Evolutionary conservation across 495 filamentous ascomycete species (phyloP), one percentile per base, ranked within the genome.

Genomic region (Daldinia decipiens): DNA sequence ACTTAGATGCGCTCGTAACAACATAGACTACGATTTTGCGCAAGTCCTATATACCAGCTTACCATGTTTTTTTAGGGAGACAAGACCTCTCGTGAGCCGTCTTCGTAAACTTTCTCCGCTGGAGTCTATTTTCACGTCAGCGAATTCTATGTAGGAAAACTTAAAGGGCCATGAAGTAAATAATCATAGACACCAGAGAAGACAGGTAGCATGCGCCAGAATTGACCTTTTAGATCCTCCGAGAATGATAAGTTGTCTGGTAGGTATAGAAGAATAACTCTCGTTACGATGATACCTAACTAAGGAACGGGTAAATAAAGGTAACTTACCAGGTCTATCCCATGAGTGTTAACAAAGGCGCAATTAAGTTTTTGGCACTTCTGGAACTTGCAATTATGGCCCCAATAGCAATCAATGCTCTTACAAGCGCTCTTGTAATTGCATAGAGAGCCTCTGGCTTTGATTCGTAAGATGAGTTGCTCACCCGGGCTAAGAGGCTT

Each of bases 291-390:
- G 3, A 12, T 12, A 12, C 7, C 11, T 34, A 3, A 34, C 9
- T 1, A 34, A 12, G 11, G 32, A 34, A 12, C 9, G 32, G 12
- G 32, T 12, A 34, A 36, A 36, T 36, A 13, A 27, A 34, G 21
- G 19, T 3, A 11, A 67, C 80, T 78, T 45, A 82, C 80, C 56
- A 70, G 59, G 47, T 82, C 77, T 52, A 79, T 71, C 8, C 61
- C 67, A 43, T 82, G 81, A 5, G 71, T 73, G 1, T 72, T 59
- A 1, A 15, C 17, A 36, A 80, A 82, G 4, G 67, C 59, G 53
- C 79, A 82, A 1, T 67, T 62, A 4, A 60, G 55, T 31, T 64
- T 75, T 5, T 43, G n/a, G 58, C 80, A 81, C 21, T 62, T 62
- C 11, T 38, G 6, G 24, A 50, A 69, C 52, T 40, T 71, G 62